phyloP scores from a whole-genome alignment of 345 rosid genomes.

The Rhizophora mangle region DNA sequence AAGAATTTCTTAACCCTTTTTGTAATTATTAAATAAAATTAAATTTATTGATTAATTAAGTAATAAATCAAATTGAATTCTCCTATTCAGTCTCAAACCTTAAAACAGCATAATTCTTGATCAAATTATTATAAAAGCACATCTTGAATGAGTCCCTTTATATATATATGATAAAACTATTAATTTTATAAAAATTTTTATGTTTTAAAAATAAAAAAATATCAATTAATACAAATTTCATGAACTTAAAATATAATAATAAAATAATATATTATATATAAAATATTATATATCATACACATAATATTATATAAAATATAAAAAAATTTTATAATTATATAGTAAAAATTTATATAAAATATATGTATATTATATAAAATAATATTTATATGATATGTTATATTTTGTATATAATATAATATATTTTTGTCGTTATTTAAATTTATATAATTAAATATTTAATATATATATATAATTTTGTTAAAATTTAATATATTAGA shows the following conservation, averaged over 20 bases:
- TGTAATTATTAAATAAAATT: neutral
- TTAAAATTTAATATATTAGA: no score
- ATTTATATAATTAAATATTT: no score
- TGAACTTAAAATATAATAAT: neutral
- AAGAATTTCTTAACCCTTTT: neutral
- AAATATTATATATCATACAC: no score
- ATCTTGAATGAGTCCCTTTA: neutral
- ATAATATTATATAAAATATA: no score
- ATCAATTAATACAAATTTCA: neutral
- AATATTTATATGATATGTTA: no score
- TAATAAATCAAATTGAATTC: neutral
- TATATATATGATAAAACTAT: neutral
- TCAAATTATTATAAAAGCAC: neutral
- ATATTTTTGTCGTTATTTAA: no score
- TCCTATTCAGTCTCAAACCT: neutral
- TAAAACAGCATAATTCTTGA: neutral
- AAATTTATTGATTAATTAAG: neutral
- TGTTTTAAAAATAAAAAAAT: neutral
- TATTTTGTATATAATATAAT: no score
- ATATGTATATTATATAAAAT: no score
- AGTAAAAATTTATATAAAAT: no score
- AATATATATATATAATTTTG: no score
- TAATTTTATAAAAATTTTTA: neutral
- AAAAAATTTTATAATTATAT: no score
- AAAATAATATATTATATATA: neutral